Evolutionary conservation across 371 early-diverging fungal genomes (phyloP), one percentile per base, ranked within the genome.

Genomic region (Mucor racemosus): DNA sequence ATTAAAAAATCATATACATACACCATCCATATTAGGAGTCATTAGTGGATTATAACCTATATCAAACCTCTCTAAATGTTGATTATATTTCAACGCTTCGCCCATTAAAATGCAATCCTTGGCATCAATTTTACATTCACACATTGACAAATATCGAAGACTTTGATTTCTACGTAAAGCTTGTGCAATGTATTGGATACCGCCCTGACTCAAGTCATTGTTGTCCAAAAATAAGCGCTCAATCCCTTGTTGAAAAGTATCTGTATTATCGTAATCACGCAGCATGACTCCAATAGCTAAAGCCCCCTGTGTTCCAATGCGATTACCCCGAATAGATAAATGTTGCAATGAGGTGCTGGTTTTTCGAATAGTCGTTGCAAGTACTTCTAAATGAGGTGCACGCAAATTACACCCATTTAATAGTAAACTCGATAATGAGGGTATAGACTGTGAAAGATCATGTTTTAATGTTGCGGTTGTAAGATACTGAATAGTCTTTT

Each of bases 261-360:
- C 15, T 13, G 7, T 26, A 36, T 81, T 86, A 26, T 86, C 87
- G 57, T 88, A 88, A 46, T 86, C 88, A 8, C 87, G 76, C 42
- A 91, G 64, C 84, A 91, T 78, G 10, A 89, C 90, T 1, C 88
- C 87, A 38, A 91, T 65, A 82, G 88, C 85, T 5, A 86, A 62
- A 21, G 88, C 85, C 34, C 84, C 84, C 33, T 79, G 69, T 19
- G 79, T 66, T 19, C 41, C n/a, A 9, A 89, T 82, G 15, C 77
- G 78, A 69, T 88, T 87, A 34, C 42, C 31, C 11, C 61, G 31
- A 1, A 69, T 17, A 10, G 61, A 60, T 0, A 91, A 71, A 34
- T 73, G 60, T 8, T 72, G 73, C 41, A 91, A 38, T 36, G 60
- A 66, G n/a, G 72, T 69, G 34, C 15, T 50, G 6, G 88, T 84